A percentile compares a stretch with the other conserved stretches of the same genome.
These are phyloP conservation scores for Serendipita sp. DNA, from an alignment of 768 basidiomycete species.

Conservation along the genomic window DNA sequence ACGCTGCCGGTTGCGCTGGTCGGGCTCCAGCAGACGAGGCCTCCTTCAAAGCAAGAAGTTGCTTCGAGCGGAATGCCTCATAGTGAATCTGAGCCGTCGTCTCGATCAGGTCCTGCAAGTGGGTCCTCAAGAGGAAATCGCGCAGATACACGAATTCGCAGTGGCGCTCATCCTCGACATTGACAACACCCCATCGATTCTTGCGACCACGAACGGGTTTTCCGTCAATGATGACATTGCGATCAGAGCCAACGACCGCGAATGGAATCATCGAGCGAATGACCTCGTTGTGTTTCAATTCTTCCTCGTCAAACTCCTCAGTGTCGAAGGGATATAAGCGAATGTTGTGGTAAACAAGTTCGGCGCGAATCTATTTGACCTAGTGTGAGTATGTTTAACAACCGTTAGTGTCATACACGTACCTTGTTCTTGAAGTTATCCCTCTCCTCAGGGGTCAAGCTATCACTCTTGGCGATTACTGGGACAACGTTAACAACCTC, in stretches of 20 bases:
- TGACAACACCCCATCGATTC: conserved; percentile 97
- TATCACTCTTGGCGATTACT: conserved; percentile 96
- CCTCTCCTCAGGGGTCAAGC: conserved; percentile 83
- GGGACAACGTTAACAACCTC: conserved; percentile 99
- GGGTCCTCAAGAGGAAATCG: conserved; percentile 91
- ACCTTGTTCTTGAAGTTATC: conserved; percentile 87
- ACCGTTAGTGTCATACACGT: not conserved
- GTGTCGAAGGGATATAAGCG: conserved; percentile 93
- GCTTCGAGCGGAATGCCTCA: conserved; percentile 98
- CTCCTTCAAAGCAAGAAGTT: conserved; percentile 92
- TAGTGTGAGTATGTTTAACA: conserved; percentile 9
- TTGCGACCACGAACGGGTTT: conserved; percentile 89
- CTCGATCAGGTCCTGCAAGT: conserved; percentile 96
- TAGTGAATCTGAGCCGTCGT: conserved; percentile 98
- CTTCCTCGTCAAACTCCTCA: conserved; percentile 88
- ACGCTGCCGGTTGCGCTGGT: not conserved
- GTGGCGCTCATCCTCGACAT: conserved; percentile 90
- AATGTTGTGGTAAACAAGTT: conserved; percentile 81
- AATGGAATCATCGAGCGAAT: conserved; percentile 93
- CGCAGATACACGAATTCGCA: conserved; percentile 97
- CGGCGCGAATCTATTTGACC: conserved; percentile 63
- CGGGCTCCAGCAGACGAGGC: conserved; percentile 32
- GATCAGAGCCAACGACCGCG: conserved; percentile 94
- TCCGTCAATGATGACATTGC: conserved; percentile 87
- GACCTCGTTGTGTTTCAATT: conserved; percentile 71